These are phyloP conservation scores for Ophiocordyceps polyrhachis-furcata DNA, from an alignment of 2,329 filamentous ascomycete species.

Conservation along the genomic window DNA sequence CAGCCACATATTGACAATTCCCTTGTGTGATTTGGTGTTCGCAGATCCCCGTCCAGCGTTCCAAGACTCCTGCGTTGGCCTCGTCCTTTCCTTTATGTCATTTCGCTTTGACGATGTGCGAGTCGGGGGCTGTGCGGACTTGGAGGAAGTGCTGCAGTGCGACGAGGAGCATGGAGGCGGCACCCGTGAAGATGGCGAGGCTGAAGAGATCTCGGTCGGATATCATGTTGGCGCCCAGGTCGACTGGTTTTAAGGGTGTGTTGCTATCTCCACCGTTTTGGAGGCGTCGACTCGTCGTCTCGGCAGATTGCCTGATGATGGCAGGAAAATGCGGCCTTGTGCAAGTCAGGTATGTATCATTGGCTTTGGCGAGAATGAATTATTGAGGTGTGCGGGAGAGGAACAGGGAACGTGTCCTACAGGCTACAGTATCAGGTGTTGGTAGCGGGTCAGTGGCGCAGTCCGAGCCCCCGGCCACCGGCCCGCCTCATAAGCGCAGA, in stretches of 20 bases:
- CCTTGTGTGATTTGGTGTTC: neutral
- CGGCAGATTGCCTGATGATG: neutral
- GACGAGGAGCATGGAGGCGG: constrained; percentile 76
- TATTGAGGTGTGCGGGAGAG: neutral
- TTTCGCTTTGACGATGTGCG: constrained; percentile 1
- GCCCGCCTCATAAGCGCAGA: no score
- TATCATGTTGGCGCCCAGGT: constrained; percentile 52
- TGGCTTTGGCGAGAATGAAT: neutral
- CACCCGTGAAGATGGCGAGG: constrained; percentile 84
- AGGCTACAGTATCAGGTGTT: neutral
- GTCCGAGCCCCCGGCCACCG: no score
- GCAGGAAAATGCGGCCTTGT: neutral
- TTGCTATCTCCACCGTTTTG: neutral
- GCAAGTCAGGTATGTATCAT: neutral
- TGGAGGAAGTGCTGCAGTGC: constrained; percentile 94
- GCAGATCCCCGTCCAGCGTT: neutral
- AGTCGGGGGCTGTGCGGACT: constrained; percentile 44
- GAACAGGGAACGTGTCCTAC: neutral
- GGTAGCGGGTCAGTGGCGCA: no score
- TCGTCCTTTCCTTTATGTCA: neutral
- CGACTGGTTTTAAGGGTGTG: neutral
- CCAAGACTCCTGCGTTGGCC: neutral
- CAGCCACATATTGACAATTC: neutral
- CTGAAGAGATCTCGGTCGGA: constrained; percentile 81
- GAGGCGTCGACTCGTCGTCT: no score